Evolutionary conservation across 331 rosid species (phyloP), one percentile per base, ranked within the genome.

Genomic region (Dryas integrifolia): DNA sequence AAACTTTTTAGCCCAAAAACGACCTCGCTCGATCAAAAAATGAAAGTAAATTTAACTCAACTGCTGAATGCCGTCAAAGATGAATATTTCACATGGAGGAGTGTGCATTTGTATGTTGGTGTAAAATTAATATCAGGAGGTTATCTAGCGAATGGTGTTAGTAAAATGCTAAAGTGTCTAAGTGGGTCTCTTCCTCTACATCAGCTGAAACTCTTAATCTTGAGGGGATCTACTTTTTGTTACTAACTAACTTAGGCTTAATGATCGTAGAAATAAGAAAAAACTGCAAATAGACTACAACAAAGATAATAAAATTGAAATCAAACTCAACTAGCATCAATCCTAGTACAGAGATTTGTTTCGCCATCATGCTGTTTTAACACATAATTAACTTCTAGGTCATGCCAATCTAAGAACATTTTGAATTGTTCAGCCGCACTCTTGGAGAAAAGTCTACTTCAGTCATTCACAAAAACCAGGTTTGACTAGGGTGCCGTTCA

Each of bases 321-420:
- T 60, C 48, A 44, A 38, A 40, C 48, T 61, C 67, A 52, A 63
- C 77, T 41, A 35, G 52, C 51, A 47, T 16, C 50, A 73, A 49
- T 45, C 70, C 77, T 18, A 35, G 24, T 12, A 41, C 53, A 63
- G 16, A 63, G 9, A 16, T 38, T 41, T 40, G 67, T 61, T 51
- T 38, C 3, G n/a, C 49, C 35, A 30, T 30, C 35, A 30, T 30
- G 35, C 35, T 30, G 35, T 30, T 30, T 12, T 49, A 6, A 9
- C 7, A 44, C 7, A 44, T 6, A 44, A 44, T 44, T 44, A 44
- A 44, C 48, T 44, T 44, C 9, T 44, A 44, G 48, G 48, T 49
- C 53, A 49, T 64, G 48, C n/a, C 35, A 47, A 64, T 43, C 44
- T 4, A 5, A 9, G n/a, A 9, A 12, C 15, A 49, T 49, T 64